Evolutionary conservation across 306 rosid species (phyloP).

Genomic region (Luffa aegyptiaca): DNA sequence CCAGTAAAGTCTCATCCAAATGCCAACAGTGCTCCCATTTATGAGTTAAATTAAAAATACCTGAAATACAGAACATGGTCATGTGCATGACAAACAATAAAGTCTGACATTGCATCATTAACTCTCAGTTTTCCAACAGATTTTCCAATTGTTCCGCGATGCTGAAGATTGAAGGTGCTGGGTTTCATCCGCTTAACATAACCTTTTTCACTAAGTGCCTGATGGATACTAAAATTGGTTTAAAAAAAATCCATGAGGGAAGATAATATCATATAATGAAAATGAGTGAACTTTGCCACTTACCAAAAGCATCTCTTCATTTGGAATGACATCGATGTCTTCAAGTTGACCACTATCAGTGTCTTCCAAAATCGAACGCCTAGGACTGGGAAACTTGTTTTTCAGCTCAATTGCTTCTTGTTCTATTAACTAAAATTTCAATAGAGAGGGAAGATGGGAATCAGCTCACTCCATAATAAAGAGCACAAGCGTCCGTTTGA

Average conservation of each 20-base stretch:
- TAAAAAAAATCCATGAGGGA: background rate
- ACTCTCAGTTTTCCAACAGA: constrained; percentile 95
- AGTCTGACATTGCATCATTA: constrained; percentile 93
- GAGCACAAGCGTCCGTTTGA: background rate
- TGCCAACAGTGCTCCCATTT: background rate
- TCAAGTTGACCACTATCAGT: constrained; percentile 82
- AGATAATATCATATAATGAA: background rate
- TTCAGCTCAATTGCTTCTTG: constrained; percentile 84
- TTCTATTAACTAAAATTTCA: constrained; percentile 47
- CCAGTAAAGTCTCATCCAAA: background rate
- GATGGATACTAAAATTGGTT: constrained; percentile 3
- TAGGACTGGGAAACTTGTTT: constrained; percentile 65
- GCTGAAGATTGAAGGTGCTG: constrained; percentile 72
- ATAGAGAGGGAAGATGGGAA: background rate
- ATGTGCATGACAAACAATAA: constrained; percentile 82
- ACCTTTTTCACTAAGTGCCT: constrained; percentile 94
- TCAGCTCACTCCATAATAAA: background rate
- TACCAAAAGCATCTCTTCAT: constrained; percentile 93
- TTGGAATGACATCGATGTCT: constrained; percentile 93
- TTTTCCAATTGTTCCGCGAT: constrained; percentile 97
- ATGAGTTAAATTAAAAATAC: constrained; percentile 18
- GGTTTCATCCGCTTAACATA: constrained; percentile 96
- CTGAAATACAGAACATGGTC: constrained; percentile 95
- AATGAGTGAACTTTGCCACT: background rate
- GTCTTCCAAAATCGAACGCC: constrained; percentile 81